Evolutionary conservation across 352 stramenopile genomes (phyloP), one percentile per base, ranked within the genome.

Genomic region (Globisporangium paddicum): DNA sequence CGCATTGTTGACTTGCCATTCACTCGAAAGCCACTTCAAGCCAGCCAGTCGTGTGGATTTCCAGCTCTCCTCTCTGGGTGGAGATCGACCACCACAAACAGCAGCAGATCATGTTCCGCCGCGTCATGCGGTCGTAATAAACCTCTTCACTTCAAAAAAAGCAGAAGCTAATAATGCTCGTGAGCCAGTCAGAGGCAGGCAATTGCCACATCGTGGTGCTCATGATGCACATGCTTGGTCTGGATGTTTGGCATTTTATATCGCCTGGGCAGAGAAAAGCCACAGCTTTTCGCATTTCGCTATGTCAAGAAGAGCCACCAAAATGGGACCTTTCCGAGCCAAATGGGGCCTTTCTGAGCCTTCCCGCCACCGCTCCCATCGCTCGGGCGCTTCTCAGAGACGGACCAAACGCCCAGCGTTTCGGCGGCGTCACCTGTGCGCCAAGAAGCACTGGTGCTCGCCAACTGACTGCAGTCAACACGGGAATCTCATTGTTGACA

Each of bases 1-100:
- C n/a, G n/a, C n/a, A 52, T 53, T 53, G 26, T 53, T 38, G 46
- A 51, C 32, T 51, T 53, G 46, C 18, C 46, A 38, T 13, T 38
- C 2, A 2, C 9, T 14, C 0, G 8, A 38, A 38, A 38, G 34
- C 2, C 46, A n/a, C 19, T 32, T 21, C 16, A 26, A 41, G 47
- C n/a, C 47, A 53, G 47, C 25, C 8, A 30, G 8, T 5, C 5
- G 18, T 35, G 14, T 35, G 26, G 14, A n/a, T 51, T 35, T 35
- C 23, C 11, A 35, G 5, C 9, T 23, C 44, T 18, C 11, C 19
- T 19, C 10, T 9, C 21, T 28, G 19, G 23, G 23, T n/a, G 21
- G 13, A 49, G 44, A 28, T 49, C 44, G 44, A 11, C 23, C n/a
- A n/a, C n/a, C n/a, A n/a, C n/a, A n/a, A n/a, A n/a, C n/a, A n/a